Evolutionary conservation across 148 eudicot species (phyloP).

Genomic region (Limonium bicolor): DNA sequence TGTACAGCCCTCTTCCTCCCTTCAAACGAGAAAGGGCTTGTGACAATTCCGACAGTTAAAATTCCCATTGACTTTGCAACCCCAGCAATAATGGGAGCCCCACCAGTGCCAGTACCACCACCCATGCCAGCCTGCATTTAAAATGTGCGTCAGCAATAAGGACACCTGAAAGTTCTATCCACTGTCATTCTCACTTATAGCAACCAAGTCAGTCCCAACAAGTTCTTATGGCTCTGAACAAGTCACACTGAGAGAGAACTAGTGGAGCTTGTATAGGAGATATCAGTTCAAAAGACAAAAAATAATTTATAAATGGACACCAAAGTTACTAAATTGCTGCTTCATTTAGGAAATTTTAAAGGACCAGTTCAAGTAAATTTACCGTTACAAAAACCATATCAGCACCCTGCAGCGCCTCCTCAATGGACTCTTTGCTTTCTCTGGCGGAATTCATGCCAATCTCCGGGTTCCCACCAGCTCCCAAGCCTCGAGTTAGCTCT

Average conservation of each 20-base stretch:
- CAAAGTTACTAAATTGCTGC: too few relatives aligned
- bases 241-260: neutral
- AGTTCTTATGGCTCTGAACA: too few relatives aligned
- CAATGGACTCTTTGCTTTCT: constrained; percentile 70
- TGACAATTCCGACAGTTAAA: constrained; percentile 97
- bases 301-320: too few relatives aligned
- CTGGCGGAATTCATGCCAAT: constrained; percentile 93
- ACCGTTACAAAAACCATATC: constrained; percentile 99
- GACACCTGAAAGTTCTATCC: neutral
- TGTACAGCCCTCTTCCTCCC: constrained; percentile 95
- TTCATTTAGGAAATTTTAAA: too few relatives aligned
- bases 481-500: constrained; percentile 94
- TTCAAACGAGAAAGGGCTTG: constrained; percentile 93
- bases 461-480: constrained; percentile 98
- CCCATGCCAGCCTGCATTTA: constrained; percentile 97
- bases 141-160: neutral
- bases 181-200: neutral
- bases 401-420: constrained; percentile 82
- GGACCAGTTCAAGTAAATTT: constrained; percentile 21
- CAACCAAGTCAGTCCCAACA: too few relatives aligned
- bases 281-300: too few relatives aligned
- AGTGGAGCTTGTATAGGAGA: too few relatives aligned
- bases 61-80: constrained; percentile 91
- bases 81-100: constrained; percentile 91
- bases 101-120: constrained; percentile 99